Evolutionary conservation across 208 protist species (phyloP).

Genomic region (Trypanosoma rangeli): DNA sequence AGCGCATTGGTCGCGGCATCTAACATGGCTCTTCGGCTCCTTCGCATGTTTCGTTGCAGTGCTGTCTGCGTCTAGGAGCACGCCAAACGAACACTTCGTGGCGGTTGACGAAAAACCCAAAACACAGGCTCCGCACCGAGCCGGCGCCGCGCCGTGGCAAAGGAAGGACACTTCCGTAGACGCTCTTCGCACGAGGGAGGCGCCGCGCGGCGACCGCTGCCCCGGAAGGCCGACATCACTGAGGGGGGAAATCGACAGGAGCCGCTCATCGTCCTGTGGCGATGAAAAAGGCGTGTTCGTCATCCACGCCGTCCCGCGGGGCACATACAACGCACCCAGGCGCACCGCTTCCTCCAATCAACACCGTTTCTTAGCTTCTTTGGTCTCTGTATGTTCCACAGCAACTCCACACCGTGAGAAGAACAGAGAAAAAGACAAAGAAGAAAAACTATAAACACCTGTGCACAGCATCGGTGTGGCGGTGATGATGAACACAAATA

Average conservation of each 20-base stretch:
- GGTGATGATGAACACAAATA: not conserved
- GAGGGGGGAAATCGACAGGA: constrained; percentile 9
- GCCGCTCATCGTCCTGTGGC: not conserved
- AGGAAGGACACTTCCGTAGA: not conserved
- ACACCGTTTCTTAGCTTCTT: too few relatives aligned
- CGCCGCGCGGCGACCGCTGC: not conserved
- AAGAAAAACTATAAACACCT: not conserved
- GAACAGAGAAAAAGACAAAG: not conserved
- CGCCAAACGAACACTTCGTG: not conserved
- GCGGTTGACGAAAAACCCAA: not conserved
- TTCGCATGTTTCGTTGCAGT: not conserved
- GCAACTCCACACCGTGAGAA: not conserved
- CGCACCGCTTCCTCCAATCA: not conserved
- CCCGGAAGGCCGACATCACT: not conserved
- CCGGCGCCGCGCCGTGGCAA: not conserved
- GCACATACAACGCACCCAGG: not conserved
- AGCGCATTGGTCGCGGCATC: too few relatives aligned
- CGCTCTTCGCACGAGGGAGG: not conserved
- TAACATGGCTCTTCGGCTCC: not conserved
- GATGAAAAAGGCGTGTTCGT: not conserved
- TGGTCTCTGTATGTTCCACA: too few relatives aligned
- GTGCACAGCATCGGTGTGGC: not conserved
- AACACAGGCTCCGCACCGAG: not conserved
- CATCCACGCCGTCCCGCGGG: not conserved
- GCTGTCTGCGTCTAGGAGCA: not conserved